A percentile compares a stretch with the other conserved stretches of the same genome.
These are phyloP conservation scores for Melaleuca quinquenervia DNA, from an alignment of 345 rosid species.

Conservation along the genomic window DNA sequence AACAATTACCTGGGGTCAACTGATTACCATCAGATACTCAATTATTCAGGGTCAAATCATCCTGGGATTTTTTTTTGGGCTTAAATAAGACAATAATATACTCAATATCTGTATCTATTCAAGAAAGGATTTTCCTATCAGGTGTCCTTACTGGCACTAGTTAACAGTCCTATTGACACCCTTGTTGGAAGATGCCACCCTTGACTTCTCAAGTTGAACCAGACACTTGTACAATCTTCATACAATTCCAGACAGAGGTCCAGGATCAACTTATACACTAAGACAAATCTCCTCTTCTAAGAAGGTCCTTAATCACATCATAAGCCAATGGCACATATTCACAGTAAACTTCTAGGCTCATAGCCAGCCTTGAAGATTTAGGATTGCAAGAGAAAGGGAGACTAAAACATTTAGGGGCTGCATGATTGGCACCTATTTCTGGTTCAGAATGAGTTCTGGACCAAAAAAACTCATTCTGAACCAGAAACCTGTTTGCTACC, in stretches of 20 bases:
- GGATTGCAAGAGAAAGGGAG: not conserved
- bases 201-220: not conserved
- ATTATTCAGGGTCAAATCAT: not conserved
- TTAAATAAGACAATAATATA: not conserved
- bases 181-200: not conserved
- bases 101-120: not conserved
- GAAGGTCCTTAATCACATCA: not conserved
- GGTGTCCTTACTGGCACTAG: not conserved
- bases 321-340: not conserved
- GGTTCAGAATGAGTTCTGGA: no score
- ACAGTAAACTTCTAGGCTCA: not conserved
- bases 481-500: no score
- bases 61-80: not conserved
- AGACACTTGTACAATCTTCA: not conserved
- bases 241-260: not conserved
- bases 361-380: not conserved
- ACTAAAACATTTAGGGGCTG: not conserved
- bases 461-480: no score
- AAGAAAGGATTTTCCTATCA: not conserved
- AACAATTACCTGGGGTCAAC: constrained; percentile 70
- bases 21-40: not conserved
- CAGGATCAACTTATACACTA: not conserved
- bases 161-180: not conserved
- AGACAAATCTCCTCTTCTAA: not conserved
- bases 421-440: no score